These are phyloP conservation scores for Exidia glandulosa DNA, from an alignment of 768 basidiomycete genomes.

Conservation along the genomic window DNA sequence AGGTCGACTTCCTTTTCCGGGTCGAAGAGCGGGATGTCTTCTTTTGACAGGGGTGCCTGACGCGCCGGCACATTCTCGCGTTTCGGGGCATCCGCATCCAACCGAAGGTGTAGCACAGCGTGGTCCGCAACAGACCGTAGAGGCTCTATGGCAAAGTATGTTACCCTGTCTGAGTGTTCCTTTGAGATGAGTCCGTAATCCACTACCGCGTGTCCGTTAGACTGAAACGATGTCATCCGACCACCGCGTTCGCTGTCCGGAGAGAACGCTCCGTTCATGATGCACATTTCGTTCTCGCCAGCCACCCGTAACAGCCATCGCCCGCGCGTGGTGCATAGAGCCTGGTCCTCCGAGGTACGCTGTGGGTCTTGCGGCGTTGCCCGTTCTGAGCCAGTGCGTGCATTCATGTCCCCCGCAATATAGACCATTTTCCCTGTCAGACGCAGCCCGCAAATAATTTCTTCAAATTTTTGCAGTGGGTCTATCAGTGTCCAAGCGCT, in stretches of 20 bases:
- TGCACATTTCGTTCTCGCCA: not conserved
- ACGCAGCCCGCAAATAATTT: not conserved
- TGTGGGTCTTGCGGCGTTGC: no score
- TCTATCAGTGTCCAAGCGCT: not conserved
- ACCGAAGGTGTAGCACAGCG: not conserved
- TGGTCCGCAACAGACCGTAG: not conserved
- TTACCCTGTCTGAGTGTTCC: not conserved
- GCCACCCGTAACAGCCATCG: not conserved
- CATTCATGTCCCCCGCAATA: not conserved
- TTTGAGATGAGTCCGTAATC: not conserved
- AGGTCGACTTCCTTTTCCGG: not conserved
- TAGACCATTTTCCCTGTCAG: not conserved
- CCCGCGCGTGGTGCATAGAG: not conserved
- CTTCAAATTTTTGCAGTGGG: not conserved
- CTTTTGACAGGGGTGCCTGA: not conserved
- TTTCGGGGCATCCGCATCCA: not conserved
- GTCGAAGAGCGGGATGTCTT: not conserved
- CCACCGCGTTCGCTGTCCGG: not conserved
- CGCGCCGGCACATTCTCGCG: not conserved
- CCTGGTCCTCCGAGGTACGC: not conserved
- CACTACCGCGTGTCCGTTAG: not conserved
- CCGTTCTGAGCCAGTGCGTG: not conserved
- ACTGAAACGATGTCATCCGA: not conserved
- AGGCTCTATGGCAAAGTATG: not conserved
- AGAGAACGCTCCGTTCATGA: not conserved